phyloP scores from a whole-genome alignment of 2,329 filamentous ascomycete genomes.

The Penicillium decumbens region DNA sequence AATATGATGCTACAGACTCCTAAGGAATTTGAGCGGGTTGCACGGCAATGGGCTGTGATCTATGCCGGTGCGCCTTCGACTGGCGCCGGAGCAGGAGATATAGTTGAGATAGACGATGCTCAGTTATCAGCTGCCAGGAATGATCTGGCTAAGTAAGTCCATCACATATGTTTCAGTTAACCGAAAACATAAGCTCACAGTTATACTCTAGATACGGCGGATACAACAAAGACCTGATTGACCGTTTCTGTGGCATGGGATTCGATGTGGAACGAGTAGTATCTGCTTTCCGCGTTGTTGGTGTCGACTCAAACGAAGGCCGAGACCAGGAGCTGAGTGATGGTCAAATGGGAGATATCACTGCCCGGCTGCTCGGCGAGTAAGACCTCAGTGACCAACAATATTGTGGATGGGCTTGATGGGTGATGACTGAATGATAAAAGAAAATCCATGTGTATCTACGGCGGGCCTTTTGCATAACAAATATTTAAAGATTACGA shows the following conservation, averaged over 20 bases:
- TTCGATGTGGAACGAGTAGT: slow-evolving; percentile 86
- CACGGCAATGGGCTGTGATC: slow-evolving; percentile 83
- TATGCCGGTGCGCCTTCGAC: slow-evolving; percentile 70
- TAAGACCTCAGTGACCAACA: neutral
- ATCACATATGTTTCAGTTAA: neutral
- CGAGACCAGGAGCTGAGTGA: slow-evolving; percentile 83
- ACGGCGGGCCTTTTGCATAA: neutral
- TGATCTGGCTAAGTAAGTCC: slow-evolving; percentile 51
- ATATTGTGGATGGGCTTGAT: neutral
- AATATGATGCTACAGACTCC: slow-evolving; percentile 79
- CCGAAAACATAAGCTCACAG: neutral
- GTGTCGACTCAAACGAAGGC: slow-evolving; percentile 72
- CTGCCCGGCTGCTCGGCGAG: slow-evolving; percentile 77
- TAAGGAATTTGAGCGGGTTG: slow-evolving; percentile 71
- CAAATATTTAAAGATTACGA: neutral
- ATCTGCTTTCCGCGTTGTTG: slow-evolving; percentile 72
- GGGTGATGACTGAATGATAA: neutral
- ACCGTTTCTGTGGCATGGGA: slow-evolving; percentile 84
- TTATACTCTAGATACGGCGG: slow-evolving; percentile 65
- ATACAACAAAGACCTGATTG: slow-evolving; percentile 77
- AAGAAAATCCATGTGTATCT: neutral
- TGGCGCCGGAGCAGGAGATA: slow-evolving; percentile 51
- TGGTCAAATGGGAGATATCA: slow-evolving; percentile 85
- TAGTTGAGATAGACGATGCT: slow-evolving; percentile 43
- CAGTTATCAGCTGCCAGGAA: slow-evolving; percentile 55